Base-by-base conservation (phyloP, 768 basidiomycete species). In the Suillus occidentalis region DNA sequence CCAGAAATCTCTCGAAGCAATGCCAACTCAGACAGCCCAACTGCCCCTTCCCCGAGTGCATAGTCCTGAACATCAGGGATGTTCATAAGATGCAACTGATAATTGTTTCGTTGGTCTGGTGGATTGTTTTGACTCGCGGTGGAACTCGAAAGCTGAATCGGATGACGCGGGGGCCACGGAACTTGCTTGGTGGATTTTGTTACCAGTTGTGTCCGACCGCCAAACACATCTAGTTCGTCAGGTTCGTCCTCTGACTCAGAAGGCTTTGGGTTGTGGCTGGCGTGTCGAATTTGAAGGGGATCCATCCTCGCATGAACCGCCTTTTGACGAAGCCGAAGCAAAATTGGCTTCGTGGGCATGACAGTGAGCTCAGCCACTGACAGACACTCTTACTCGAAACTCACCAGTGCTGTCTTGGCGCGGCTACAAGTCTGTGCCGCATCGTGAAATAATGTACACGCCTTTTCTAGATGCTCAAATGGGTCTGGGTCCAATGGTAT, bases 381-480 rank as follows among this genome's bases (percentile, higher is more conserved):
- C 22, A 59, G 12, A 28, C 28, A 59, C 18, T 28, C 66, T 39
- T 53, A 13, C 39, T 37, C 60, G 9, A 43, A 25, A 68, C 78
- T 68, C 61, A 85, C 85, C 75, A 84, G 68, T 20, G 83, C 84
- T 63, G 75, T 76, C 16, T 80, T 81, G 36, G 85, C 85, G n/a
- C 84, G 81, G 63, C 71, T 81, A 63, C 81, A 85, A 10, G 76
- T 80, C 65, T 79, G 71, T 14, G 84, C 80, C 13, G 83, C 84
- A 34, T 69, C 72, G 18, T 70, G 69, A 68, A 86, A 87, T 60
- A 85, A 75, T 2, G 68, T 70, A 58, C 79, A 85, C n/a, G 80
- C 82, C 6, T 74, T 73, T 63, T 85, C 80, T 57, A 86, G 80
- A 68, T 83, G 76, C 28, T 77, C 73, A 20, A 85, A 70, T 3